phyloP scores from a whole-genome alignment of 768 basidiomycete species.

The Tephrocybe sp. region DNA sequence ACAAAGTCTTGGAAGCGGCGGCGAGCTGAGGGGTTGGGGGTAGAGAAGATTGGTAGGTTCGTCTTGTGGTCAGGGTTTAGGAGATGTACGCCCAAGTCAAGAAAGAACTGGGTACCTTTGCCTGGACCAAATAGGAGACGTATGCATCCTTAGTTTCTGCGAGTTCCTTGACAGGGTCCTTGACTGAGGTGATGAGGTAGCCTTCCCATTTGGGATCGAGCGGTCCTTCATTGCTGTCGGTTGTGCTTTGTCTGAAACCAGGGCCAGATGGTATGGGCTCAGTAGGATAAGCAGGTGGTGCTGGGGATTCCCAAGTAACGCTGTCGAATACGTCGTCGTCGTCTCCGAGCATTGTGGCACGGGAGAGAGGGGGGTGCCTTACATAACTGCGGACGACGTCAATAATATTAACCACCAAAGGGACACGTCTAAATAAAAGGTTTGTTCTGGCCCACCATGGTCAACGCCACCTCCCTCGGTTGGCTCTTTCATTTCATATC shows the following conservation, averaged over 20 bases:
- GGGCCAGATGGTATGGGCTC: slow-evolving; percentile 52
- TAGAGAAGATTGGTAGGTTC: slow-evolving; percentile 83
- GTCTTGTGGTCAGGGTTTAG: slow-evolving; percentile 53
- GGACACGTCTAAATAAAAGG: slow-evolving; percentile 35
- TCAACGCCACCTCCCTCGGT: slow-evolving; percentile 9
- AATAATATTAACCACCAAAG: slow-evolving; percentile 20
- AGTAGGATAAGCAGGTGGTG: slow-evolving; percentile 48
- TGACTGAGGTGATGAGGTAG: slow-evolving; percentile 75
- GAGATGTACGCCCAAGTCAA: background rate
- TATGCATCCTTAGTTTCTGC: slow-evolving; percentile 97
- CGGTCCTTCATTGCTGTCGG: slow-evolving; percentile 68
- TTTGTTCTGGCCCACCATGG: slow-evolving; percentile 20
- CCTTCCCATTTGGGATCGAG: slow-evolving; percentile 92
- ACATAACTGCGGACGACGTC: slow-evolving; percentile 19
- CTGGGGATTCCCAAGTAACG: slow-evolving; percentile 85
- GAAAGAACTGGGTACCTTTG: slow-evolving; percentile 56
- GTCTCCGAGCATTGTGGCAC: slow-evolving; percentile 66
- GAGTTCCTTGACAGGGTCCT: slow-evolving; percentile 93
- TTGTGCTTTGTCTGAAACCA: slow-evolving; percentile 80
- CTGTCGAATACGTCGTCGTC: slow-evolving; percentile 91
- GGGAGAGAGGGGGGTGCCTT: slow-evolving; percentile 6
- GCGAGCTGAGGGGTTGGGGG: slow-evolving; percentile 68
- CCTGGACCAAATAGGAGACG: slow-evolving; percentile 89
- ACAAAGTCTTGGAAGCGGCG: slow-evolving; percentile 97
- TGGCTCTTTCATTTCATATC: slow-evolving; percentile 21